A percentile compares a stretch with the other conserved stretches of the same genome.
phyloP scores from a whole-genome alignment of 768 basidiomycete genomes.

The Termitomyces sp. region DNA sequence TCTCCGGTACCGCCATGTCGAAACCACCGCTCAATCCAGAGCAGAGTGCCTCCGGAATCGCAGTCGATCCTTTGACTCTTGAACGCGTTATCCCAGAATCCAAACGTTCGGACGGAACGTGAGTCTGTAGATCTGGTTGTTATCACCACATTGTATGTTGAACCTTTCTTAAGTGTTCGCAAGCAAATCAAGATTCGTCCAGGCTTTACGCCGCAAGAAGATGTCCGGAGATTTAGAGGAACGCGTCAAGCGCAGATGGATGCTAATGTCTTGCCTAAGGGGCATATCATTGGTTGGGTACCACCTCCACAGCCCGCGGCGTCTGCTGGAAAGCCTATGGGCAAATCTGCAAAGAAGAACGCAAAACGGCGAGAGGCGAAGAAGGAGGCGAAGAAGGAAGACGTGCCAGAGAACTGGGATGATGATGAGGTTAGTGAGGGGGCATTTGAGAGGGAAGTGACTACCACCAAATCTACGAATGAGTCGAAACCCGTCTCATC shows the following conservation, averaged over 20 bases:
- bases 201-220: conserved; percentile 93
- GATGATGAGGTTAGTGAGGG: conserved; percentile 53
- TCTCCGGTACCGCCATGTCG: conserved; percentile 47
- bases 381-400: conserved; percentile 39
- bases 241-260: conserved; percentile 74
- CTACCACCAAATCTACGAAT: no score
- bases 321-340: conserved; percentile 39
- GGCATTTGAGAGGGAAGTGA: conserved; percentile 4
- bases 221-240: conserved; percentile 81
- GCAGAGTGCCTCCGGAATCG: conserved; percentile 70
- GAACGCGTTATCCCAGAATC: conserved; percentile 89
- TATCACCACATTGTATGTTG: conserved; percentile 10
- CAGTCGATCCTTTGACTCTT: conserved; percentile 79
- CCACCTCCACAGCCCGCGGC: conserved; percentile 47
- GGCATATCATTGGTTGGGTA: conserved; percentile 80
- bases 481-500: no score
- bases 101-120: conserved; percentile 81
- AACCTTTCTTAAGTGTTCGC: conserved; percentile 49
- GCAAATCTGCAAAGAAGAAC: conserved; percentile 80
- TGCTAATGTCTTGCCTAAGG: conserved; percentile 56
- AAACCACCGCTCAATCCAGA: conserved; percentile 71
- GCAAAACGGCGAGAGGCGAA: conserved; percentile 76
- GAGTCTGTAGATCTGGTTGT: conserved; percentile 23
- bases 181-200: conserved; percentile 89
- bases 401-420: conserved; percentile 79